A percentile compares a stretch with the other conserved stretches of the same genome.
Conservation (phyloP, 2,329 filamentous ascomycete genomes). For the Chalaropsis ovoidea region DNA sequence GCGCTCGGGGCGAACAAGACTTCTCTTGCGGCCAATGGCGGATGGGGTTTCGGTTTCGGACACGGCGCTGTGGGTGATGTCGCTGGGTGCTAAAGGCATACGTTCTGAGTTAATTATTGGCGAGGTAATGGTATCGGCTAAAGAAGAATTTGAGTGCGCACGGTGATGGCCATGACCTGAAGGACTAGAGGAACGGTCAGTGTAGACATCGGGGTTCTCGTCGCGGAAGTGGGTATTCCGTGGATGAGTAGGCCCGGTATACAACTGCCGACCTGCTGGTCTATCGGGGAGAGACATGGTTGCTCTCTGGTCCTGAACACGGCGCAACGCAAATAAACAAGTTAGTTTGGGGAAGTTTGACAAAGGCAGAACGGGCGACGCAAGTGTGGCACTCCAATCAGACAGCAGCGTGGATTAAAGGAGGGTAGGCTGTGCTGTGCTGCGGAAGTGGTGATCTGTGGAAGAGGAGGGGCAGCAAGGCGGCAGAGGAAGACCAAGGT, state of each 20-base stretch:
- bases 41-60: slow-evolving; percentile 29
- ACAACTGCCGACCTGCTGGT: slow-evolving; percentile 52
- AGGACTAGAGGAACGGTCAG: slow-evolving; percentile 43
- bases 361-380: neutral
- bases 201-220: slow-evolving; percentile 60
- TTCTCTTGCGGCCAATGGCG: slow-evolving; percentile 61
- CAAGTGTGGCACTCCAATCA: neutral
- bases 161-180: slow-evolving; percentile 41
- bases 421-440: neutral
- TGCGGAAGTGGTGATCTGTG: no score
- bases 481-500: no score
- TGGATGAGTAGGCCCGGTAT: slow-evolving; percentile 56
- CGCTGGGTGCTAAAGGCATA: slow-evolving; percentile 44
- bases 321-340: slow-evolving; percentile 6
- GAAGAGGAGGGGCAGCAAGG: no score
- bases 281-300: slow-evolving; percentile 54
- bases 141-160: slow-evolving; percentile 48
- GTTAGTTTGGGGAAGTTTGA: neutral
- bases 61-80: slow-evolving; percentile 29
- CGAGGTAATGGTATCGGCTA: slow-evolving; percentile 47
- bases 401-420: neutral
- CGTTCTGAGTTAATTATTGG: slow-evolving; percentile 48
- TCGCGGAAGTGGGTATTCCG: slow-evolving; percentile 57
- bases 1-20: slow-evolving; percentile 79
- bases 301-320: slow-evolving; percentile 20